Evolutionary conservation across 2,329 filamentous ascomycete species (phyloP), one percentile per base, ranked within the genome.

Genomic region (Botrytis medusae): DNA sequence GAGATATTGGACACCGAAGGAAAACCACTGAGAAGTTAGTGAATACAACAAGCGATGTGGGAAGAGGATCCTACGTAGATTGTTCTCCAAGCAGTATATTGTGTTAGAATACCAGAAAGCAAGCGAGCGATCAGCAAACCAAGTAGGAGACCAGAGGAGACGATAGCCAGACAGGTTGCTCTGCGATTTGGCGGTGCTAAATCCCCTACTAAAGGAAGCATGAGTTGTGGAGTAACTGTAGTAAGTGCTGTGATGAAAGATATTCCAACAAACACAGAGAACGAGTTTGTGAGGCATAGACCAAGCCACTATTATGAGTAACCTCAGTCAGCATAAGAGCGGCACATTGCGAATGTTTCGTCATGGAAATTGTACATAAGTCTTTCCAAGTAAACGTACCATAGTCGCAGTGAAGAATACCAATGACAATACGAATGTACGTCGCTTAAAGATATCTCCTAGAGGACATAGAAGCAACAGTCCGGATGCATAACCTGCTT

Each of bases 171-270:
- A 20, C 91, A 89, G 40, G 89, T 88, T 0, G 92, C 92, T 20
- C 92, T 89, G 42, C 90, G 87, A 60, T 90, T 83, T 0, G 88
- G 85, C 0, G 93, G 92, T 0, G 93, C 92, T 29, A 95, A 89
- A 78, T 95, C 92, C 2, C 92, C 92, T 0, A 95, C 92, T 0
- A 96, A 84, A 0, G 93, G 93, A 25, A 96, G 89, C 92, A 96
- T 93, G 72, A 92, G 83, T 81, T 92, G 90, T 20, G 92, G 93
- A 4, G 93, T 95, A 2, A 95, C 93, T 0, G 93, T 96, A 2
- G 91, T 91, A n/a, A 92, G 83, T n/a, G 91, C 90, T 18, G 89
- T 89, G 71, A 95, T 83, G 82, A 92, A 95, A 8, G 91, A 93
- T 29, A 95, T 84, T 1, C 86, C 89, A 0, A 88, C 86, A 81